A percentile compares a stretch with the other conserved stretches of the same genome.
These are phyloP conservation scores for Colletotrichum kahawae DNA, from an alignment of 2,329 filamentous ascomycete species.

Conservation along the genomic window DNA sequence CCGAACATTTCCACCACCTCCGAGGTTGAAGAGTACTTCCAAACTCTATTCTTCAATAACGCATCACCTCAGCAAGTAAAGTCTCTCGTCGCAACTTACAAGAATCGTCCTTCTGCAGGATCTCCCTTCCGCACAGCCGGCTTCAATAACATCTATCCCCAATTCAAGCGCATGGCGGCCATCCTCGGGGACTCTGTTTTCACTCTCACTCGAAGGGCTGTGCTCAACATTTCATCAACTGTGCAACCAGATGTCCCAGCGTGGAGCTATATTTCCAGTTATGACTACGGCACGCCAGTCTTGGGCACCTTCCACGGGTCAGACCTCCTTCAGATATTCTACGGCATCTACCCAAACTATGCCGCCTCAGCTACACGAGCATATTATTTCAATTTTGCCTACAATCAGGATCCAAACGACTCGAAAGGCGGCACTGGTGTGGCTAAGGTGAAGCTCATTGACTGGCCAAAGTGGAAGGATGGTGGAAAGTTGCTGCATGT, in stretches of 20 bases:
- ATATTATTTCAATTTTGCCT: slow-evolving; percentile 65
- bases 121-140: slow-evolving; percentile 64
- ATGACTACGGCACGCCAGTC: slow-evolving; percentile 63
- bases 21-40: slow-evolving; percentile 56
- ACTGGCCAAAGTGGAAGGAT: slow-evolving; percentile 45
- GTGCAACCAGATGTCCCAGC: slow-evolving; percentile 50
- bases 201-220: slow-evolving; percentile 38
- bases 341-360: slow-evolving; percentile 53
- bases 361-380: slow-evolving; percentile 51
- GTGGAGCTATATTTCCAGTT: slow-evolving; percentile 67
- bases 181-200: slow-evolving; percentile 68
- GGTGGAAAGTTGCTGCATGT: slow-evolving; percentile 36
- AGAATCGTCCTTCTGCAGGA: slow-evolving; percentile 51
- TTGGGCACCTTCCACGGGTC: slow-evolving; percentile 68
- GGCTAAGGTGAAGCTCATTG: neutral
- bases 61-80: slow-evolving; percentile 42
- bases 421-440: slow-evolving; percentile 30
- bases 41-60: slow-evolving; percentile 47
- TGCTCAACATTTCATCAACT: slow-evolving; percentile 47
- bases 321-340: slow-evolving; percentile 62
- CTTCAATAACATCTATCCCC: slow-evolving; percentile 65
- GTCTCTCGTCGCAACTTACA: slow-evolving; percentile 59
- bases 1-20: slow-evolving; percentile 60
- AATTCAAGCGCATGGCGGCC: slow-evolving; percentile 68
- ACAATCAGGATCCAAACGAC: slow-evolving; percentile 61